These are phyloP conservation scores for Voacanga thouarsii DNA, from an alignment of 257 asterid genomes.

Conservation along the genomic window DNA sequence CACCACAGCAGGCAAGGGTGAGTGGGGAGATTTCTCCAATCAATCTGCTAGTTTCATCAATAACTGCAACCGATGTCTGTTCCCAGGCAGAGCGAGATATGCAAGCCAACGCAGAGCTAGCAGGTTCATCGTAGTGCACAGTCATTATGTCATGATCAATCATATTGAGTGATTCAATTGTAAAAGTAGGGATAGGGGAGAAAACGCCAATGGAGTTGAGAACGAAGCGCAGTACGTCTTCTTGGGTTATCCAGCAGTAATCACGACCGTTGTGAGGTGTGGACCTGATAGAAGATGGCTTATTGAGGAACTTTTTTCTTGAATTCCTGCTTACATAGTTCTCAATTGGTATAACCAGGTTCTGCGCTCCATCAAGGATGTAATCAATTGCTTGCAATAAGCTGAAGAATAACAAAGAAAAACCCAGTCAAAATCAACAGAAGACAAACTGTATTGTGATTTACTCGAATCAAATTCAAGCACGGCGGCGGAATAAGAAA, in stretches of 20 bases:
- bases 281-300: conserved; percentile 18
- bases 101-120: conserved; percentile 45
- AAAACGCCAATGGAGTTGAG: conserved; percentile 72
- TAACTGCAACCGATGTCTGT: conserved; percentile 66
- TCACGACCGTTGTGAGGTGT: conserved; percentile 31
- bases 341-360: conserved; percentile 67
- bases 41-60: conserved; percentile 48
- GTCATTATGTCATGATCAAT: conserved; percentile 55
- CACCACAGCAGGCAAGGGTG: conserved; percentile 67
- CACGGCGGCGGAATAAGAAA: neutral
- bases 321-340: conserved; percentile 33
- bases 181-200: conserved; percentile 55
- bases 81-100: conserved; percentile 42
- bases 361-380: conserved; percentile 77
- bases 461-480: no score
- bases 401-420: conserved; percentile 33
- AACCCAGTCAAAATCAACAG: neutral
- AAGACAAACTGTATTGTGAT: neutral
- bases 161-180: conserved; percentile 52
- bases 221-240: conserved; percentile 69
- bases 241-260: conserved; percentile 81
- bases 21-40: conserved; percentile 76
- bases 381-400: conserved; percentile 67
- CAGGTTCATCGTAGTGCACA: conserved; percentile 46
- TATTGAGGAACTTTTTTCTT: conserved; percentile 41